Evolutionary conservation across 73 alveolate species (phyloP).

Genomic region (Tetrahymena malaccensis): DNA sequence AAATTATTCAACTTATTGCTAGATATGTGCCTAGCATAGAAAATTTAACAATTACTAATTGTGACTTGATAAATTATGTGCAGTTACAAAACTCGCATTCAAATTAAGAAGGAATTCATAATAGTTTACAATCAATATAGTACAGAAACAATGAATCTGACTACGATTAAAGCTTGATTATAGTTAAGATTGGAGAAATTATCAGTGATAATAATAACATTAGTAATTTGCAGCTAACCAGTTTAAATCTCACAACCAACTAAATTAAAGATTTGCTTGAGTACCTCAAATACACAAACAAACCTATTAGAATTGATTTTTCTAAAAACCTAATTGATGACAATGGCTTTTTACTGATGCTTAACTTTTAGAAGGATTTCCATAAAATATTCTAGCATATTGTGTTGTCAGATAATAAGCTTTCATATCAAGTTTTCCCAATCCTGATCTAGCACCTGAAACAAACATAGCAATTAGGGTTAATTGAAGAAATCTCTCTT

Average conservation of each 20-base stretch:
- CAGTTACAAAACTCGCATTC: neutral
- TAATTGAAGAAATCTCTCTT: neutral
- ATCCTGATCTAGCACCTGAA: neutral
- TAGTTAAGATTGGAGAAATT: neutral
- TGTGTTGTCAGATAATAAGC: neutral
- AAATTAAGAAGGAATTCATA: neutral
- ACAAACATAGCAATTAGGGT: neutral
- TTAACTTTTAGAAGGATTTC: neutral
- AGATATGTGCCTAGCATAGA: neutral
- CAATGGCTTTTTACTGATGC: neutral
- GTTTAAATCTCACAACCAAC: neutral
- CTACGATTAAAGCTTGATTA: neutral
- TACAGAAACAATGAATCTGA: neutral
- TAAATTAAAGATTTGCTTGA: neutral
- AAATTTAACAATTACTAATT: neutral
- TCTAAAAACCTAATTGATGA: neutral
- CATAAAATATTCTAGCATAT: neutral
- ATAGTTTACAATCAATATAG: neutral
- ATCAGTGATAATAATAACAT: neutral
- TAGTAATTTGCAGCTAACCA: neutral
- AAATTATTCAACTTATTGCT: neutral
- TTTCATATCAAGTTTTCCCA: neutral
- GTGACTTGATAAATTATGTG: neutral
- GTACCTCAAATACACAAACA: neutral
- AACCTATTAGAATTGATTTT: neutral